Percentiles rank a stretch among this genome's conserved stretches.
These are phyloP conservation scores for Vaccinium corymbosum DNA, from an alignment of 148 eudicot species.

Conservation along the genomic window DNA sequence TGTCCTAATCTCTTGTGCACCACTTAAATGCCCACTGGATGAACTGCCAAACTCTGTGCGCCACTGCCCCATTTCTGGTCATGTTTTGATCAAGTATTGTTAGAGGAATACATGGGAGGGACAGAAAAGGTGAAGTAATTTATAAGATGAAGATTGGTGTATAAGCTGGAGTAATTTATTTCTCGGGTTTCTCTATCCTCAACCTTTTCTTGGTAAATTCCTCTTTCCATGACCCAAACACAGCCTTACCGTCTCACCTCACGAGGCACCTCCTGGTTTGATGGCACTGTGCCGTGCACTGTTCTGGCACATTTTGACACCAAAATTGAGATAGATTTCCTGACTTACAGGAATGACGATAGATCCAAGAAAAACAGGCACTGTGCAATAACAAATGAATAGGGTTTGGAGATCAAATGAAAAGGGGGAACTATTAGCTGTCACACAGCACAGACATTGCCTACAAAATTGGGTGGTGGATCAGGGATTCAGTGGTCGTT, in stretches of 20 bases:
- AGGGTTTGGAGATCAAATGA: not conserved
- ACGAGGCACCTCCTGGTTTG: not conserved
- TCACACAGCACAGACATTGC: not conserved
- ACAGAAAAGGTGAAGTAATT: not conserved
- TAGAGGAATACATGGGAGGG: not conserved
- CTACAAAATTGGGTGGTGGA: constrained; percentile 17
- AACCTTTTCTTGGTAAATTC: not conserved
- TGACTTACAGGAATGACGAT: not conserved
- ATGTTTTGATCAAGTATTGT: not conserved
- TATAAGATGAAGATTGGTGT: not conserved
- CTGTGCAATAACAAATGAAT: not conserved
- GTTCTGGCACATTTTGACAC: not conserved
- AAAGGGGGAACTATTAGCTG: not conserved
- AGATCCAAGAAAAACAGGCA: not conserved
- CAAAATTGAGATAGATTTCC: not conserved
- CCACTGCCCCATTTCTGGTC: not conserved
- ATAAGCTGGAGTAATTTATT: not conserved
- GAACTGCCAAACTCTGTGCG: not conserved
- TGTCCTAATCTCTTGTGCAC: constrained; percentile 2
- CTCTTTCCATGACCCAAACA: not conserved
- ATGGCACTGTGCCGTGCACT: constrained; percentile 5
- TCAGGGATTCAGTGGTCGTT: not conserved
- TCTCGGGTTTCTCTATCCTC: not conserved
- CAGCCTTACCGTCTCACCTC: not conserved
- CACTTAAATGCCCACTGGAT: not conserved